These are phyloP conservation scores for Astragalus glycyphyllos DNA, from an alignment of 306 rosid species.

Conservation along the genomic window DNA sequence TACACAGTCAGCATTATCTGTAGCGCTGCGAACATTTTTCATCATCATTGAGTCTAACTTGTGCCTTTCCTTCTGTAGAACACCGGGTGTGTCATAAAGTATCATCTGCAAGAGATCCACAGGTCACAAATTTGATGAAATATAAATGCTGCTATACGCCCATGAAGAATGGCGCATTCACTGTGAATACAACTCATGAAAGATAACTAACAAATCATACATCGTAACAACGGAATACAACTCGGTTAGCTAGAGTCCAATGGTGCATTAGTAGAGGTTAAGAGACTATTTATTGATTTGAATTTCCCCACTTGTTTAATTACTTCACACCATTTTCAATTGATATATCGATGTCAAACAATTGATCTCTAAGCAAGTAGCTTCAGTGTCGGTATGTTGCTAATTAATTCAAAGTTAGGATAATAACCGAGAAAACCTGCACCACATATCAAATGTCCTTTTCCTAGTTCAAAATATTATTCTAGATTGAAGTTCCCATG, in stretches of 20 bases:
- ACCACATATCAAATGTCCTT: slow-evolving; percentile 4
- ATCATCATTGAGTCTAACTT: slow-evolving; percentile 96
- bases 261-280: slow-evolving; percentile 17
- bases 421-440: slow-evolving; percentile 1
- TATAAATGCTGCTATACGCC: slow-evolving; percentile 12
- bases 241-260: neutral
- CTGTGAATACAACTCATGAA: slow-evolving; percentile 6
- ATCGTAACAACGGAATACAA: neutral
- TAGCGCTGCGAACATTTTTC: slow-evolving; percentile 93
- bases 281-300: slow-evolving; percentile 15
- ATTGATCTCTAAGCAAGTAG: neutral
- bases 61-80: slow-evolving; percentile 90
- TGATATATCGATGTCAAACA: slow-evolving; percentile 19
- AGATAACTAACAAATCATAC: slow-evolving; percentile 5
- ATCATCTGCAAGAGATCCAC: slow-evolving; percentile 65
- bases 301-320: slow-evolving; percentile 22
- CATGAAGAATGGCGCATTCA: slow-evolving; percentile 1
- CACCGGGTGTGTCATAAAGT: slow-evolving; percentile 97
- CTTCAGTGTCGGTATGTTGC: neutral
- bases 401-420: neutral
- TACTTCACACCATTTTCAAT: slow-evolving; percentile 10
- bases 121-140: slow-evolving; percentile 38
- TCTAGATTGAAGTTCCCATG: slow-evolving; percentile 1
- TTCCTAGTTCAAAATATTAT: neutral
- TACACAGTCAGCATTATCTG: slow-evolving; percentile 87